Evolutionary conservation across 2,329 filamentous ascomycete genomes (phyloP).

Genomic region (Alternaria incomplexa): DNA sequence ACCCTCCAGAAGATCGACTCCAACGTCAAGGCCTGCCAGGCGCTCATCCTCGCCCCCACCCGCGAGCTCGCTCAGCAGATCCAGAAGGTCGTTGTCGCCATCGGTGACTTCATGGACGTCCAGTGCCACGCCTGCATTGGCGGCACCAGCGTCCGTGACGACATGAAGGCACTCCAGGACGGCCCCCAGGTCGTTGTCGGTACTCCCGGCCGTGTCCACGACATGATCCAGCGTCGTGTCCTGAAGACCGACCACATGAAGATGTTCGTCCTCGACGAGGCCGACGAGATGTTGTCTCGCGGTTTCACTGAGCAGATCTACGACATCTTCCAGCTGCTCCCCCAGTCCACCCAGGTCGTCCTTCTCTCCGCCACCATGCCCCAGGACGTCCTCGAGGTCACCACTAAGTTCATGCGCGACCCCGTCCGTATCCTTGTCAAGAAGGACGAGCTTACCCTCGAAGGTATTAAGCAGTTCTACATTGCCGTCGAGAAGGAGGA

Average conservation of each 20-base stretch:
- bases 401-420: constrained; percentile 99
- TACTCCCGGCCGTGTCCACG: constrained; percentile 96
- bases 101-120: constrained; percentile 99
- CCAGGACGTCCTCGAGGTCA: constrained; percentile 98
- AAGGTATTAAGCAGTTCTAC: constrained; percentile 99
- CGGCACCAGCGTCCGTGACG: constrained; percentile 95
- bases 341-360: constrained; percentile 97
- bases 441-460: constrained; percentile 98
- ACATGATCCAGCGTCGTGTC: constrained; percentile 99
- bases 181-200: constrained; percentile 97
- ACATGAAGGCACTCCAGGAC: constrained; percentile 97
- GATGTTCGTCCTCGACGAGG: constrained; percentile 99
- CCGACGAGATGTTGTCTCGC: constrained; percentile 98
- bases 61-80: constrained; percentile 99
- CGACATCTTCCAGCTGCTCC: constrained; percentile 99
- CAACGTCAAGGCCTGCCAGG: constrained; percentile 95
- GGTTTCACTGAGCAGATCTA: constrained; percentile 99
- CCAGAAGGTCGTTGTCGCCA: constrained; percentile 98
- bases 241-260: constrained; percentile 98
- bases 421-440: constrained; percentile 99
- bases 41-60: constrained; percentile 95
- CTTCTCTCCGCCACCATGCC: constrained; percentile 98
- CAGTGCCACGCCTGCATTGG: constrained; percentile 99
- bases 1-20: constrained; percentile 98
- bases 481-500: constrained; percentile 99